Percentiles rank a stretch among this genome's conserved stretches.
Conservation (phyloP, 2,329 filamentous ascomycete genomes). For the Cadophora sp. region DNA sequence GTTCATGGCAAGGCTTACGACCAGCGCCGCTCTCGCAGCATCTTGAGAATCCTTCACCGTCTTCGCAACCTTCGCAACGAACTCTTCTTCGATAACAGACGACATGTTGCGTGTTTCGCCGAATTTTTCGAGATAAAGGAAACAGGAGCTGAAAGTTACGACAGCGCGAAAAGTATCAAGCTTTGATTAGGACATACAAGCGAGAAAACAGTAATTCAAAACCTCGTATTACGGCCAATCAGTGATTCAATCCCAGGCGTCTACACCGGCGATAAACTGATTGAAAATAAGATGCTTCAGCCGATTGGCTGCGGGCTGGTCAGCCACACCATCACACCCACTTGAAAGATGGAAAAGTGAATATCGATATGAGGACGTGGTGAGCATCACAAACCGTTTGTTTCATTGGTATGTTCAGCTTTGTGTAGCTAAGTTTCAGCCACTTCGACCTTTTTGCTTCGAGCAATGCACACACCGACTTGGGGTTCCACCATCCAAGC, state of each 20-base stretch:
- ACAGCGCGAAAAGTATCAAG: not conserved
- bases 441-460: not conserved
- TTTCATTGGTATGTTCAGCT: not conserved
- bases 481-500: slow-evolving; percentile 19
- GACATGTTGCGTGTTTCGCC: not conserved
- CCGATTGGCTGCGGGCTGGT: no score
- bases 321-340: not conserved
- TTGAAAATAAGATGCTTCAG: no score
- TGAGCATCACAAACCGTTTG: not conserved
- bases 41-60: not conserved
- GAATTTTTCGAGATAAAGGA: not conserved
- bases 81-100: not conserved
- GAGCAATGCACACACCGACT: slow-evolving; percentile 1
- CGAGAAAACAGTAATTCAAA: not conserved
- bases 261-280: not conserved
- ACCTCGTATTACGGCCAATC: not conserved
- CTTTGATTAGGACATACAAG: not conserved
- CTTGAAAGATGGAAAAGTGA: not conserved
- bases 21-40: slow-evolving; percentile 1
- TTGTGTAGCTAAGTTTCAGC: not conserved
- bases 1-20: not conserved
- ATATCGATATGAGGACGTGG: not conserved
- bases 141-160: not conserved
- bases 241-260: not conserved
- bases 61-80: not conserved